Evolutionary conservation across 768 basidiomycete species (phyloP), one percentile per base, ranked within the genome.

Genomic region (Coprinopsis cinerea): DNA sequence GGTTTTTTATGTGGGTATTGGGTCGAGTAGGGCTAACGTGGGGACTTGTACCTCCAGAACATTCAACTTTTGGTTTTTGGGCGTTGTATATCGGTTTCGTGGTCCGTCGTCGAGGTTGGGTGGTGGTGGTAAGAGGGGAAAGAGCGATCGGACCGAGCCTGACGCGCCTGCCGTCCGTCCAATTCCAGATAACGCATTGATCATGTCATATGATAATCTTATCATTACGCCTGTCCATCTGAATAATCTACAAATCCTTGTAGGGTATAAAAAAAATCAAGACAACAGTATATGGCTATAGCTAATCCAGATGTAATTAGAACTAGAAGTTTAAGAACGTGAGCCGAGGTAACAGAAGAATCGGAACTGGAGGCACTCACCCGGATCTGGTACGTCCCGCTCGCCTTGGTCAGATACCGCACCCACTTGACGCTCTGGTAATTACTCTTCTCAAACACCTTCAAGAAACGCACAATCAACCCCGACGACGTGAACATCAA

Each of bases 401-500:
- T 93, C 4, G 92, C 91, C 68, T 94, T 95, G 20, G 92, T 92
- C 49, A 96, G 78, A 62, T 95, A 96, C 47, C 93, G 74, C 34
- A 95, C 93, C 93, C 93, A 95, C 66, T 95, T 95, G 52, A 96
- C 82, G 57, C 91, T 93, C 55, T 92, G 83, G 62, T 98, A 98
- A 55, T 83, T 90, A 64, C 78, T 81, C 77, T 92, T 96, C 74
- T 98, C 96, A 57, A 97, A 98, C 15, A 99, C 95, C 66, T 97
- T 98, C 61, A 99, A 69, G 77, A 97, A 99, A 47, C 95, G 81
- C 36, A 99, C 96, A 44, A 95, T 87, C 59, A 99, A 66, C 1
- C 96, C 96, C 10, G 95, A 97, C 10, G 96, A 78, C 0, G 96
- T 98, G 67, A 98, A 92, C 96, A 99, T 99, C 57, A 99, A 76